Evolutionary conservation across 441 rosid genomes (phyloP), one percentile per base, ranked within the genome.

Genomic region (Erodium chrysanthum): DNA sequence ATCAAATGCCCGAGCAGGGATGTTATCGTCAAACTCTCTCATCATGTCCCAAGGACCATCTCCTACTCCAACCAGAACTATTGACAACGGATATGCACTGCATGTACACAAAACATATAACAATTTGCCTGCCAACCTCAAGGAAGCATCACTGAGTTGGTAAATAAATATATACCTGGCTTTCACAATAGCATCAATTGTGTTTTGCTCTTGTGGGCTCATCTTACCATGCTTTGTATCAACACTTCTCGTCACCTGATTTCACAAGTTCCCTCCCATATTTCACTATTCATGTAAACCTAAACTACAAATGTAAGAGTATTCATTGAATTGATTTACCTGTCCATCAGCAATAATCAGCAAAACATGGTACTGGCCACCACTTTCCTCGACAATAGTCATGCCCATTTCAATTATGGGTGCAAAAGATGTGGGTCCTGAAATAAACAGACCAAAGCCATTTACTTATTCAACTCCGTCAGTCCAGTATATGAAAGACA

Each of bases 1-100:
- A 74, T 90, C 96, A 18, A 90, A 95, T 65, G 83, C 87, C 18
- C 98, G 87, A 66, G 88, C 76, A 61, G 98, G 98, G 71, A 92
- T 92, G 75, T 95, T 90, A 67, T 95, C 98, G 72, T 95, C 98
- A 68, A 95, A 95, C 75, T 92, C 92, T 72, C 77, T 88, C 98
- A 95, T 95, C 76, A 86, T 83, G 73, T 95, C 97, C 99, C 99
- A 95, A 9, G 99, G 99, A 1, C 97, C 99, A 69, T 95, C 99
- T 62, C 99, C 99, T 48, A 95, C 99, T 54, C 99, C 97, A 18
- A 95, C 99, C 62, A 91, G 75, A 62, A 92, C 83, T 64, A 95
- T 95, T 9, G 99, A 95, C 72, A 95, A 77, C n/a, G 99, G 98
- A 77, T 82, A 83, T 70, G 83, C 80, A 48, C 99, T 95, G 86